Evolutionary conservation across 306 rosid genomes (phyloP).

Genomic region (Glycyrrhiza uralensis): DNA sequence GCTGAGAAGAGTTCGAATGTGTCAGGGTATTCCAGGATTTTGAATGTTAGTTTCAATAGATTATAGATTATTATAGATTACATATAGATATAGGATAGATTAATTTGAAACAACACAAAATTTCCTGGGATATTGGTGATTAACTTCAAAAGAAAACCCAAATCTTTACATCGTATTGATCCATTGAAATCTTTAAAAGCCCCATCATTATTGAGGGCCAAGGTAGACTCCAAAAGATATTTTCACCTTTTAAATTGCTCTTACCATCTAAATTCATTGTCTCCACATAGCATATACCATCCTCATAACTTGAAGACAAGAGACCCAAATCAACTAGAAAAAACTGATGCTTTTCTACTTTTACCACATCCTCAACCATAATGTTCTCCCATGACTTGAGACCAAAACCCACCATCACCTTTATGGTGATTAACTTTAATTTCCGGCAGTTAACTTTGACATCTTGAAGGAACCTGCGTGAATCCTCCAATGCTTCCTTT

Average conservation of each 20-base stretch:
- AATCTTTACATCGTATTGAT: constrained; percentile 78
- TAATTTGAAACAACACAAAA: too few relatives aligned
- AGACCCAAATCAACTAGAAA: constrained; percentile 93
- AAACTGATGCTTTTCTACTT: constrained; percentile 86
- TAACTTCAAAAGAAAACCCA: too few relatives aligned
- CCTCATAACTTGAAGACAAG: constrained; percentile 84
- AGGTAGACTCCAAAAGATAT: constrained; percentile 82
- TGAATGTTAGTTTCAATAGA: constrained; percentile 1
- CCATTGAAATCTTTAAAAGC: constrained; percentile 76
- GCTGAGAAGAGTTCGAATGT: not conserved
- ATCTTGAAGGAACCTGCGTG: constrained; percentile 83
- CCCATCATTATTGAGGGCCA: constrained; percentile 56
- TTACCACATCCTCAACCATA: constrained; percentile 82
- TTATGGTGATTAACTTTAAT: constrained; percentile 65
- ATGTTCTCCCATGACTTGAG: constrained; percentile 65
- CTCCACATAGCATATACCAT: constrained; percentile 97
- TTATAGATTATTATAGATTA: too few relatives aligned
- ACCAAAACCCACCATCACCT: constrained; percentile 69
- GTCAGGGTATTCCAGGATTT: constrained; percentile 32
- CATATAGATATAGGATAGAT: too few relatives aligned
- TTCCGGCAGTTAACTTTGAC: constrained; percentile 79
- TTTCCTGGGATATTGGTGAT: constrained; percentile 11
- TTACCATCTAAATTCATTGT: constrained; percentile 99
- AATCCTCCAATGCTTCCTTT: constrained; percentile 96
- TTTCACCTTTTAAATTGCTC: constrained; percentile 90